A percentile compares a stretch with the other conserved stretches of the same genome.
Evolutionary conservation across 2,329 filamentous ascomycete genomes (phyloP).

Genomic region (Ceratocystis alfenasii): DNA sequence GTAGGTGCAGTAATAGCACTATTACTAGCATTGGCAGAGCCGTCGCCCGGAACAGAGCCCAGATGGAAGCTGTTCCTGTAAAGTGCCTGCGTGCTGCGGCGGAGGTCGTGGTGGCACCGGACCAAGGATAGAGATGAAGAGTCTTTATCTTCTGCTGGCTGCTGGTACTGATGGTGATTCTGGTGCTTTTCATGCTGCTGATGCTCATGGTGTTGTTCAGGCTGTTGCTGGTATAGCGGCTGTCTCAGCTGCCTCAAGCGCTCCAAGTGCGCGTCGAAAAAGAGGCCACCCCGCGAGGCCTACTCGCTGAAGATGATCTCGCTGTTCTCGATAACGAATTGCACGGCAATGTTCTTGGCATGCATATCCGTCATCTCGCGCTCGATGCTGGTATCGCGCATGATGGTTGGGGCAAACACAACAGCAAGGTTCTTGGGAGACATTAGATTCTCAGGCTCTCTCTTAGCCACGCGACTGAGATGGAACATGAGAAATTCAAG

Average conservation of each 20-base stretch:
- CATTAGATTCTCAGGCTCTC: conserved; percentile 85
- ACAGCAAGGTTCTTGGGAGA: conserved; percentile 91
- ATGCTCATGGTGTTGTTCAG: not conserved
- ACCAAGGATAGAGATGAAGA: not conserved
- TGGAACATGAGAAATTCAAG: conserved; percentile 93
- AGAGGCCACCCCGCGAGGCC: conserved; percentile 18
- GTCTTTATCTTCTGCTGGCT: conserved; percentile 5
- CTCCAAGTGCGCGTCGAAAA: conserved; percentile 3
- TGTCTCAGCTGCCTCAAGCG: not conserved
- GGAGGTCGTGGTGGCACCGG: conserved; percentile 19
- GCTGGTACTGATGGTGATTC: not conserved
- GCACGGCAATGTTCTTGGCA: conserved; percentile 79
- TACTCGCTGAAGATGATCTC: conserved; percentile 59
- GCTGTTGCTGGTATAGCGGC: not conserved
- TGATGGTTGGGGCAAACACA: conserved; percentile 94
- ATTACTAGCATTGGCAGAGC: not conserved
- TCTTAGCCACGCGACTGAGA: conserved; percentile 70
- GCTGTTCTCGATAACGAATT: conserved; percentile 86
- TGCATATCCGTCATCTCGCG: conserved; percentile 95
- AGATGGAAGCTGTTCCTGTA: not conserved
- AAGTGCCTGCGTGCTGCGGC: not conserved
- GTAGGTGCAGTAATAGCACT: not conserved
- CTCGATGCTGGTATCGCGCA: conserved; percentile 80
- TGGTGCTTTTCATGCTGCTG: conserved; percentile 12
- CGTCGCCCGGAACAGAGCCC: not conserved